Evolutionary conservation across 2,329 filamentous ascomycete species (phyloP).

Genomic region (Cladophialophora bantiana): DNA sequence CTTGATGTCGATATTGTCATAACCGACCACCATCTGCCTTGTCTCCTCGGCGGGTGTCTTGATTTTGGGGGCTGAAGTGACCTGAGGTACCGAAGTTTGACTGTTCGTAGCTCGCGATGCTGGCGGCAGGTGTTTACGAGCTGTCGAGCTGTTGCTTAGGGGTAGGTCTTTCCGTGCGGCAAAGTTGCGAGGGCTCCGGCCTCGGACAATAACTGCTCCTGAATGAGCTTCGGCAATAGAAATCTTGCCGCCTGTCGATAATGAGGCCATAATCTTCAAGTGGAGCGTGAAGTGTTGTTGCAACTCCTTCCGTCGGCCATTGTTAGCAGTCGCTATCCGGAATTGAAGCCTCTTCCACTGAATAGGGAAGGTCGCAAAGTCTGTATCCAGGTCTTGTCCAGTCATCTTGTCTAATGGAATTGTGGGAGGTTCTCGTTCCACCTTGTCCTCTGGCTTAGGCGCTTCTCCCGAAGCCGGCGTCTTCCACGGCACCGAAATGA

Average conservation of each 20-base stretch:
- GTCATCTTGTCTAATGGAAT: constrained; percentile 74
- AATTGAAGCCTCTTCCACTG: constrained; percentile 95
- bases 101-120: constrained; percentile 32
- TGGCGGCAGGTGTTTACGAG: constrained; percentile 71
- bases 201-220: constrained; percentile 90
- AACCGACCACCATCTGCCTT: constrained; percentile 27
- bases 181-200: constrained; percentile 92
- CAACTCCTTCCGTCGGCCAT: constrained; percentile 89
- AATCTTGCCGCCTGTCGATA: constrained; percentile 82
- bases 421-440: constrained; percentile 84
- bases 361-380: constrained; percentile 89
- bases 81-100: constrained; percentile 38
- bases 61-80: constrained; percentile 40
- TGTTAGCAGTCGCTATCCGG: constrained; percentile 93
- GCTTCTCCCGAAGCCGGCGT: constrained; percentile 77
- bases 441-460: constrained; percentile 63
- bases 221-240: constrained; percentile 84
- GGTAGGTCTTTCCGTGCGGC: constrained; percentile 93
- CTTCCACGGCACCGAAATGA: constrained; percentile 98
- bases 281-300: constrained; percentile 95
- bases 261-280: constrained; percentile 81
- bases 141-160: constrained; percentile 77
- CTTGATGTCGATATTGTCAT: constrained; percentile 31
- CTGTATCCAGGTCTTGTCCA: constrained; percentile 75
- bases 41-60: constrained; percentile 36